A percentile compares a stretch with the other conserved stretches of the same genome.
phyloP scores from a whole-genome alignment of 2,329 filamentous ascomycete species.

The Fusarium solani-melongenae region DNA sequence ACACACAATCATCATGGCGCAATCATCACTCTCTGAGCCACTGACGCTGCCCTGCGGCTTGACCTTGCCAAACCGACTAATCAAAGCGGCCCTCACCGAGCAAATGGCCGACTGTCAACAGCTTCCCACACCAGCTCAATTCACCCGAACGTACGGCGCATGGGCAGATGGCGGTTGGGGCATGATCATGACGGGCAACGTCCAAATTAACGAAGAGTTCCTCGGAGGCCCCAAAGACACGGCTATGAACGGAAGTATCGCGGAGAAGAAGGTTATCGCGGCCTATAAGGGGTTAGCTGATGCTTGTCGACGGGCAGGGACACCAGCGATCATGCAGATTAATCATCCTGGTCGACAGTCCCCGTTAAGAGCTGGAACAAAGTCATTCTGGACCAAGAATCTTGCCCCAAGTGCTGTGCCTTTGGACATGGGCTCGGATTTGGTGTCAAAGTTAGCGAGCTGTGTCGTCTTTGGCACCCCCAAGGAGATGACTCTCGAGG shows the following conservation, averaged over 20 bases:
- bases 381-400: conserved; percentile 50
- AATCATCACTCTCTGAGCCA: conserved; percentile 45
- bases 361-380: conserved; percentile 50
- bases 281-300: conserved; percentile 54
- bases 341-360: conserved; percentile 61
- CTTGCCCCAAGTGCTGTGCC: conserved; percentile 58
- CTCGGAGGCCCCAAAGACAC: conserved; percentile 51
- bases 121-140: conserved; percentile 54
- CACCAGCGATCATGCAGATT: conserved; percentile 57
- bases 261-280: conserved; percentile 44
- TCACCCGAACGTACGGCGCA: conserved; percentile 58
- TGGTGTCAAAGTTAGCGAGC: conserved; percentile 47
- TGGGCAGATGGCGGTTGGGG: conserved; percentile 68
- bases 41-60: conserved; percentile 66
- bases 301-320: conserved; percentile 45
- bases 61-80: conserved; percentile 65
- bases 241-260: conserved; percentile 40
- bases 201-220: conserved; percentile 54
- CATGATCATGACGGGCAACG: conserved; percentile 62
- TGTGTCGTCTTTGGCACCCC: conserved; percentile 63
- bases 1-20: conserved; percentile 16
- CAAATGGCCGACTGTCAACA: conserved; percentile 53
- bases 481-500: conserved; percentile 63
- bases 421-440: conserved; percentile 53
- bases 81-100: conserved; percentile 63